Percentiles rank a stretch among this genome's conserved stretches.
These are phyloP conservation scores for Trametes meyenii DNA, from an alignment of 768 basidiomycete species.

Conservation along the genomic window DNA sequence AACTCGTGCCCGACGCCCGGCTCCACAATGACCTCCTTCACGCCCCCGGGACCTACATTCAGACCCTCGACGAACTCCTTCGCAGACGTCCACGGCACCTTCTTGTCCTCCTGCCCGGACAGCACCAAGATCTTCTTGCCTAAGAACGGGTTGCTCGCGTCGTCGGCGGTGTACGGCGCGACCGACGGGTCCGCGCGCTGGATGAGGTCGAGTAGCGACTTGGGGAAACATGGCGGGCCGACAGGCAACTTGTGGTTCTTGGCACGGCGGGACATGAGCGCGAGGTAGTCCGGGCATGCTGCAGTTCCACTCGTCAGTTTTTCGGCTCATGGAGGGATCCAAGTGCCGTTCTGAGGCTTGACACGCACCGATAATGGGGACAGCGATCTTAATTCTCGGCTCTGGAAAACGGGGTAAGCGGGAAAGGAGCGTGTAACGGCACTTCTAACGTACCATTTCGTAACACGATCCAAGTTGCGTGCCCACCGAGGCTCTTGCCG, in stretches of 20 bases:
- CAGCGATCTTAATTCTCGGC: constrained; percentile 44
- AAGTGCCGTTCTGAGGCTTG: background rate
- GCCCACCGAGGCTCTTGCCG: constrained; percentile 84
- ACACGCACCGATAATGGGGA: constrained; percentile 41
- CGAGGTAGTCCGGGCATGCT: constrained; percentile 71
- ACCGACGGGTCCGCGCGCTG: constrained; percentile 47
- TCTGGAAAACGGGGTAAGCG: constrained; percentile 34
- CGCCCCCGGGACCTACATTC: constrained; percentile 53
- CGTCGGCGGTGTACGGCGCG: constrained; percentile 43
- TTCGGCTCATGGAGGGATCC: background rate
- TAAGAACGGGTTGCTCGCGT: constrained; percentile 56
- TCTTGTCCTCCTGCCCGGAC: constrained; percentile 61
- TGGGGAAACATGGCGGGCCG: constrained; percentile 59
- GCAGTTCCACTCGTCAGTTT: constrained; percentile 57
- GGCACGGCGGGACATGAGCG: constrained; percentile 62
- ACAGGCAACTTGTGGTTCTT: constrained; percentile 43
- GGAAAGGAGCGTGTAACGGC: too few relatives aligned
- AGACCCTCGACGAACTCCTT: constrained; percentile 57
- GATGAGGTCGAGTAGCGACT: constrained; percentile 52
- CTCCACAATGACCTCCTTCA: constrained; percentile 58
- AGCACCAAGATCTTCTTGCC: constrained; percentile 77
- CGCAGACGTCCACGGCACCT: constrained; percentile 70
- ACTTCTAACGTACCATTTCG: constrained; percentile 39
- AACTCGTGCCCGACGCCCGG: constrained; percentile 64
- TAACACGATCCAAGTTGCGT: constrained; percentile 77